Evolutionary conservation across 1,284 basidiomycete genomes (phyloP), one percentile per base, ranked within the genome.

Genomic region (Marasmius fiardii): DNA sequence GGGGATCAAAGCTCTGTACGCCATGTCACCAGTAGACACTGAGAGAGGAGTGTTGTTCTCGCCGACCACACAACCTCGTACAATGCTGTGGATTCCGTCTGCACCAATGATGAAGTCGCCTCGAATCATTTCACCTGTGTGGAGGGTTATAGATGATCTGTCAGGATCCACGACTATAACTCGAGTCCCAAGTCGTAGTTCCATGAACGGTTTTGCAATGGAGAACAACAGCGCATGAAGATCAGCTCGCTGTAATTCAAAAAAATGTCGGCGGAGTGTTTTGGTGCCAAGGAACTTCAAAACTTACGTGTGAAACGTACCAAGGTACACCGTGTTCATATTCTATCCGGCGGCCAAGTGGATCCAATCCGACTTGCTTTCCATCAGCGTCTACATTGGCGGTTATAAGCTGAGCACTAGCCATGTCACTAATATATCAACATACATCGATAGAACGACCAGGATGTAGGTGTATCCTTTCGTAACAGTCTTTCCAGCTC

Each of bases 91-190:
- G 23, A 83, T 67, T 2, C 82, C 82, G 58, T 85, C 82, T 1
- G 80, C 80, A 12, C 80, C 81, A 16, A 85, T 68, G 54, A 82
- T 65, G 16, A 85, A 54, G 58, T 84, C 77, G 3, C 73, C 72
- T 2, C 59, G 57, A 37, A 82, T 57, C 14, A 72, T 65, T 59
- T 77, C 72, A 2, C 80, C 79, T 4, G 72, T 69, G 52, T 70
- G 61, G 49, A 77, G 65, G 4, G 71, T 76, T 11, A 80, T 64
- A 21, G 66, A 64, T 12, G 74, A 68, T 20, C 52, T 47, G 8
- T 58, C 56, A 6, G 77, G 70, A 51, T 81, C 71, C 44, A 82
- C 54, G 7, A 68, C 53, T 4, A 70, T 65, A 14, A 82, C 78
- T 48, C 68, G 68, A 51, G 68, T 68, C 48, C 68, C 63, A 16